Evolutionary conservation across 1,284 basidiomycete genomes (phyloP), one percentile per base, ranked within the genome.

Genomic region (Trichosporon faecale): DNA sequence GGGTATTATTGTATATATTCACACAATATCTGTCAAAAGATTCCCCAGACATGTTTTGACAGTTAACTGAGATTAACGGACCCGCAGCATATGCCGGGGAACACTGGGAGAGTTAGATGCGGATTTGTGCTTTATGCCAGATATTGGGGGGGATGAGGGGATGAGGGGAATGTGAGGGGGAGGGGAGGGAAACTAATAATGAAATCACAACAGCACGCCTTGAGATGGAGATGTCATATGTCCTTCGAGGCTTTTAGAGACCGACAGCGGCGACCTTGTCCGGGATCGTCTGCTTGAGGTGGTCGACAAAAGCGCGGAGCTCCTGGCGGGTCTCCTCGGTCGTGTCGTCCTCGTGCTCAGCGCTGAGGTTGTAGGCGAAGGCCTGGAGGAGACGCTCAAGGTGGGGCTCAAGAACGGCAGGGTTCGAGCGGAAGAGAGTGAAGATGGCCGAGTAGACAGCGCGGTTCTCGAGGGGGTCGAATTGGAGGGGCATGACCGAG

Each of bases 371-470:
- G 80, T 91, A 88, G 16, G 88, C 89, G 76, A 98, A 97, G 57
- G 96, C 90, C 27, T 86, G 85, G 35, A 99, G 86, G 64, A 99
- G 86, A 68, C 88, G 88, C 80, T 97, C 94, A 79, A 98, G 87
- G 84, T 92, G 89, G 6, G 91, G 89, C 65, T 88, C 86, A 69
- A 97, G 87, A 0, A 89, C 86, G 12, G 85, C 79, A 44, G 93
- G 89, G 80, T 91, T 89, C 55, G 86, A 88, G 76, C 89, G 88
- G 87, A 95, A 94, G 65, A 99, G 86, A 74, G 90, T 87, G 88
- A 99, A 95, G 78, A 99, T 87, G 29, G 92, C 91, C 61, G 90
- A 88, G 88, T 97, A 96, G 63, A 95, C 90, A 0, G 95, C 91
- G 33, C 89, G 87, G 84, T 96, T 95, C 85, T 97, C 94, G 66